Base-by-base conservation (phyloP, 441 rosid genomes). In the Isatis lusitanica region DNA sequence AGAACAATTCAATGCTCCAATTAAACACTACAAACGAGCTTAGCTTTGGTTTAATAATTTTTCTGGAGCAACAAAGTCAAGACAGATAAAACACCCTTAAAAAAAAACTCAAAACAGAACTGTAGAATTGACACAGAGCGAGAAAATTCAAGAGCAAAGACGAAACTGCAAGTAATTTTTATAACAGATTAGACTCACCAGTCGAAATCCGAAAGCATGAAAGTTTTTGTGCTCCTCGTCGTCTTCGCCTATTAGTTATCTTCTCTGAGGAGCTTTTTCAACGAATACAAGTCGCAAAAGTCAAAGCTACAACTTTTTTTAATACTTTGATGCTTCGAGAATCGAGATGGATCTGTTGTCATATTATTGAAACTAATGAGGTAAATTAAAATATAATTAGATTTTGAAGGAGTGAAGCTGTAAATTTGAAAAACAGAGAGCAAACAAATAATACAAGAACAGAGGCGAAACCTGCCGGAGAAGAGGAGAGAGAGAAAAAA, bases 371-470 rank as follows among this genome's bases (percentile, higher is more conserved):
- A 68, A 68, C 1, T 62, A 53, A 33, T 11, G 53, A 66, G 63
- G 71, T 48, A 13, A 47, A 33, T 33, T 15, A 6, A 44, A 17
- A 12, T 42, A 59, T 16, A 60, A 0, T 7, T 10, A 43, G 0
- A 31, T 15, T 71, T 16, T 7, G 0, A 56, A 47, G 73, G 73
- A 6, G 7, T 7, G 36, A 66, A 16, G 1, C 10, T 71, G 58
- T 48, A 77, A 71, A 71, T 30, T 42, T 4, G 0, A 58, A 57
- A 51, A 51, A 15, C 26, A 31, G 46, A 76, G 7, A 44, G 1
- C 74, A 70, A 47, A 31, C 48, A 50, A 65, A 71, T 66, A 59
- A 71, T 70, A 28, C 64, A 60, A 38, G 65, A 55, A 44, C 68
- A 65, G 55, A 63, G 65, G 5, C 44, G 35, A 46, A 46, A 9